These are phyloP conservation scores for Pueraria montana DNA, from an alignment of 306 rosid genomes.

Conservation along the genomic window DNA sequence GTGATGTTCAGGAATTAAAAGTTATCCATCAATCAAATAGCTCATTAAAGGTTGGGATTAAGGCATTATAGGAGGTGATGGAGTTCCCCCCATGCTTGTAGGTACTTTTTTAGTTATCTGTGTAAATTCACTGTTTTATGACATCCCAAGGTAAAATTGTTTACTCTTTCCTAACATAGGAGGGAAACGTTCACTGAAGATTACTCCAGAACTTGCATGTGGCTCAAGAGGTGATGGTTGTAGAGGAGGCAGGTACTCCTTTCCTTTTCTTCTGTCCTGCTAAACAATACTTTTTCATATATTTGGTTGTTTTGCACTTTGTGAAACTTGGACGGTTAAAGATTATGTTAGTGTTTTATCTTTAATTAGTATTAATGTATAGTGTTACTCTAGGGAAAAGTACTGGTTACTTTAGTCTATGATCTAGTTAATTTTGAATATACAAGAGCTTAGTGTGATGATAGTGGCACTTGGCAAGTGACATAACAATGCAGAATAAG, in stretches of 20 bases:
- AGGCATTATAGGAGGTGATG: conserved; percentile 92
- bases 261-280: background rate
- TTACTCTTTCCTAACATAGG: conserved; percentile 57
- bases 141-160: background rate
- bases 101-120: conserved; percentile 57
- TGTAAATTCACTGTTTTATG: conserved; percentile 22
- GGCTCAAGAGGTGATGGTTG: conserved; percentile 97
- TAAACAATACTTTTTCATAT: background rate
- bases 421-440: conserved; percentile 29
- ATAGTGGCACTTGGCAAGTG: background rate
- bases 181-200: conserved; percentile 83
- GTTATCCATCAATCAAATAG: conserved; percentile 50
- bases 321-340: background rate
- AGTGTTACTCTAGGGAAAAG: background rate
- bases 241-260: conserved; percentile 75
- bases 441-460: conserved; percentile 1
- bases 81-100: conserved; percentile 96
- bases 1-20: conserved; percentile 13
- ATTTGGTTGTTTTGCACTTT: conserved; percentile 33
- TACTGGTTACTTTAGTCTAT: background rate
- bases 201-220: conserved; percentile 92
- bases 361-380: background rate
- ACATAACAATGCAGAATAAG: conserved; percentile 18
- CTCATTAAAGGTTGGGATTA: conserved; percentile 99
- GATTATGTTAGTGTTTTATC: conserved; percentile 13